phyloP scores from a whole-genome alignment of 2,329 filamentous ascomycete species.

The Nigrospora sphaerica region DNA sequence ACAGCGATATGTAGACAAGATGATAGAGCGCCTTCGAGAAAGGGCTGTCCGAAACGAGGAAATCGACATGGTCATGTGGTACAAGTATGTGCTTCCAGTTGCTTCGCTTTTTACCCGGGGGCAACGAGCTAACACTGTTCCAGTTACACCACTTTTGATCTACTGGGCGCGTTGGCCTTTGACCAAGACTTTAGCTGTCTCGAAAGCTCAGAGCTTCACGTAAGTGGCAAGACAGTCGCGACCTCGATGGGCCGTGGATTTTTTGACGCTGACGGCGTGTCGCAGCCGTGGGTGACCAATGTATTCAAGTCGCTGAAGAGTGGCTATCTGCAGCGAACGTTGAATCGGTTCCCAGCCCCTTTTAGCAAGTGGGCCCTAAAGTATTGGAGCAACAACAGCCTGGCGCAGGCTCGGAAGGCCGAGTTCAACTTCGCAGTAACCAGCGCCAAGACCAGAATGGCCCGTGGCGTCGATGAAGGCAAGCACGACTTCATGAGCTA shows the following conservation, averaged over 20 bases:
- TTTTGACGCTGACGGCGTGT: background rate
- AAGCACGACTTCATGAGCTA: conserved; percentile 1
- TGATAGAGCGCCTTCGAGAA: background rate
- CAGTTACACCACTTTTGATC: background rate
- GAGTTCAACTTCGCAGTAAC: background rate
- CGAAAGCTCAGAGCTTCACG: background rate
- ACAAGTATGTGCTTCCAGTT: conserved; percentile 4
- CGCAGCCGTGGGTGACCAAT: background rate
- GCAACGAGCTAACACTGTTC: too few species aligned
- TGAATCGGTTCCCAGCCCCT: background rate
- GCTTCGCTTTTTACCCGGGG: too few species aligned
- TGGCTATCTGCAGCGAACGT: background rate
- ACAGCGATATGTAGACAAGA: conserved; percentile 8
- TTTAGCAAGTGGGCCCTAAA: background rate
- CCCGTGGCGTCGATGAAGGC: background rate
- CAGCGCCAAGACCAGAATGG: background rate
- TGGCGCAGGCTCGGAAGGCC: background rate
- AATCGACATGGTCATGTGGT: conserved; percentile 6
- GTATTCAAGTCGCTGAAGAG: background rate
- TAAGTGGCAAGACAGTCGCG: background rate
- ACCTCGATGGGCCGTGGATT: background rate
- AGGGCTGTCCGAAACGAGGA: background rate
- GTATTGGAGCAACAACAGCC: background rate
- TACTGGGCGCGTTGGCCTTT: background rate
- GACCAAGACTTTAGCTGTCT: background rate